Evolutionary conservation across 2,329 filamentous ascomycete genomes (phyloP).

Genomic region (Zasmidium angulare): DNA sequence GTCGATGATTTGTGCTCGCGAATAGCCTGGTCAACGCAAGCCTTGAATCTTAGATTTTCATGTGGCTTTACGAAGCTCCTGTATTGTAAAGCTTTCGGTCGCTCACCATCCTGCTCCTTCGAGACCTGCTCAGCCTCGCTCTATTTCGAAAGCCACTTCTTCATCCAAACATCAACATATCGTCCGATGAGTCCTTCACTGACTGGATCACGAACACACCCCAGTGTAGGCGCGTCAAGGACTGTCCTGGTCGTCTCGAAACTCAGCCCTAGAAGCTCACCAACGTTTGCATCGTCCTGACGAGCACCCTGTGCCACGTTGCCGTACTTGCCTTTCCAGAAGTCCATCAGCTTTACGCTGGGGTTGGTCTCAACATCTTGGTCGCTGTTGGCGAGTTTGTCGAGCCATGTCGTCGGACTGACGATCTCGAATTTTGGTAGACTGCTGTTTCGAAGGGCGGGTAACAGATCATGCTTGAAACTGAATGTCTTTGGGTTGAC

Average conservation of each 20-base stretch:
- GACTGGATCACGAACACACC: slow-evolving; percentile 9
- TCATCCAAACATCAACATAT: slow-evolving; percentile 15
- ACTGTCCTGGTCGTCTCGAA: slow-evolving; percentile 13
- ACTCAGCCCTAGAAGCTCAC: slow-evolving; percentile 5
- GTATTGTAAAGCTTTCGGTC: no score
- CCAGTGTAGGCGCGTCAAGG: slow-evolving; percentile 7
- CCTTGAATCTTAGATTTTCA: no score
- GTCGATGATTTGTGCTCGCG: no score
- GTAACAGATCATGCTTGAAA: slow-evolving; percentile 25
- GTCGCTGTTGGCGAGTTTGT: slow-evolving; percentile 16
- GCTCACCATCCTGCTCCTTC: no score
- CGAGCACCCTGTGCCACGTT: background rate
- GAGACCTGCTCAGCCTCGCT: no score
- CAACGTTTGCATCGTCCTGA: background rate
- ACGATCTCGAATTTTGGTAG: slow-evolving; percentile 27
- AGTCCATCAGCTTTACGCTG: slow-evolving; percentile 32
- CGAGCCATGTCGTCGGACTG: slow-evolving; percentile 15
- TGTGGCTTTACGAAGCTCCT: no score
- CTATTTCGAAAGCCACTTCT: slow-evolving; percentile 9
- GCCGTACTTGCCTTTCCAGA: slow-evolving; percentile 23
- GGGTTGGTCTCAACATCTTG: slow-evolving; percentile 27
- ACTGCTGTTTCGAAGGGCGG: slow-evolving; percentile 18
- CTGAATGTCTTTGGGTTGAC: slow-evolving; percentile 28
- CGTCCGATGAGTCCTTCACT: slow-evolving; percentile 8
- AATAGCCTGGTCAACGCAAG: no score